Percentiles rank a stretch among this genome's conserved stretches.
Evolutionary conservation across 2,329 filamentous ascomycete genomes (phyloP).

Genomic region (Xylariaceae sp.): DNA sequence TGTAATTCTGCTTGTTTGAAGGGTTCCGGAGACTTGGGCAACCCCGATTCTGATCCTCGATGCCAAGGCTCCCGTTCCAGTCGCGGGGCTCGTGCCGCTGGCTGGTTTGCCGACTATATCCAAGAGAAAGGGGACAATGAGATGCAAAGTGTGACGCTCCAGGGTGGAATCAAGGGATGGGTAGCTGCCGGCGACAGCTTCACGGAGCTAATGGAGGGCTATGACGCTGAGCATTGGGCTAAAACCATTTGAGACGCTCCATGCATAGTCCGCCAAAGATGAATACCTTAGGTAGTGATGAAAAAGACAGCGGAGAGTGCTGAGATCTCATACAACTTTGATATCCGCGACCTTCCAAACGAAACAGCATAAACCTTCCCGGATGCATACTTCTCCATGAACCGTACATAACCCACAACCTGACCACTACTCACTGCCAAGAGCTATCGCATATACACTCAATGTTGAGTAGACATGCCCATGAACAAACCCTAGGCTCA

Average conservation of each 20-base stretch:
- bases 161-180: constrained; percentile 56
- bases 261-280: not conserved
- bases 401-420: not conserved
- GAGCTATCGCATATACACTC: too few relatives aligned
- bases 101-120: constrained; percentile 55
- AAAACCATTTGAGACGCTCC: not conserved
- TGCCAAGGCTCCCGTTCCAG: constrained; percentile 51
- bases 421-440: not conserved
- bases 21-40: too few relatives aligned
- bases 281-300: not conserved
- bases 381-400: not conserved
- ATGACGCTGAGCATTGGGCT: constrained; percentile 36
- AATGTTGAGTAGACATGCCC: too few relatives aligned
- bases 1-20: too few relatives aligned
- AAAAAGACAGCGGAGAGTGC: not conserved
- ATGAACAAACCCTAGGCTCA: too few relatives aligned
- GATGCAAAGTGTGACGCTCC: constrained; percentile 48
- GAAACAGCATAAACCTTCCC: not conserved
- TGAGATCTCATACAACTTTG: too few relatives aligned
- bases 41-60: not conserved
- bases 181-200: constrained; percentile 46
- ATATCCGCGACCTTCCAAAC: not conserved
- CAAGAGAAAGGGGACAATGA: constrained; percentile 36
- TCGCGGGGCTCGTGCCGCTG: constrained; percentile 52
- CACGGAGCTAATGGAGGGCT: constrained; percentile 47